Percentiles rank a stretch among this genome's conserved stretches.
These are phyloP conservation scores for Auricularia cornea DNA, from an alignment of 768 basidiomycete genomes.

Conservation along the genomic window DNA sequence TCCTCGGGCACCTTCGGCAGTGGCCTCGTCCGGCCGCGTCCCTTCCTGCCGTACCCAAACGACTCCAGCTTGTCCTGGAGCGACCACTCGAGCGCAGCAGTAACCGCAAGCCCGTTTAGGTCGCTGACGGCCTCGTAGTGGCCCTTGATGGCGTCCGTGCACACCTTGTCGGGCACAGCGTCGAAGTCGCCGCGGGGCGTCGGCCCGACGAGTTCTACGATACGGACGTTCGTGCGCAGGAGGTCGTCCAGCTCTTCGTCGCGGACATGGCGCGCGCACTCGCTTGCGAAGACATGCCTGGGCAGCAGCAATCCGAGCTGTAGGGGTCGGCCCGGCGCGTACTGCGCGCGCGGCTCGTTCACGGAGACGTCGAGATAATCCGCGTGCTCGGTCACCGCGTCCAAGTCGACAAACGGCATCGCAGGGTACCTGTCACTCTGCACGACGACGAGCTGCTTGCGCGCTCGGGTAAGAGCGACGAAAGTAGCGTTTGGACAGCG, in stretches of 20 bases:
- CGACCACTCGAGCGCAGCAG: slow-evolving; percentile 4
- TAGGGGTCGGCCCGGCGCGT: neutral
- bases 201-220: slow-evolving; percentile 1
- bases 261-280: slow-evolving; percentile 1
- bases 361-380: neutral
- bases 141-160: neutral
- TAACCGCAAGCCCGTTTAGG: slow-evolving; percentile 4
- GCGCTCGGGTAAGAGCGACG: slow-evolving; percentile 6
- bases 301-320: slow-evolving; percentile 5
- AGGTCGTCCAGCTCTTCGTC: slow-evolving; percentile 3
- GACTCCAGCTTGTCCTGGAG: neutral
- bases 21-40: neutral
- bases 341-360: neutral
- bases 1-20: neutral
- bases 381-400: neutral
- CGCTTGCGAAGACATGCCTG: neutral
- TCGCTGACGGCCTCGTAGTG: slow-evolving; percentile 6
- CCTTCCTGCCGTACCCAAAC: neutral
- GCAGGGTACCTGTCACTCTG: neutral
- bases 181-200: neutral
- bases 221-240: neutral
- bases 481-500: slow-evolving; percentile 5
- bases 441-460: slow-evolving; percentile 4
- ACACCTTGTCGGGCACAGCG: slow-evolving; percentile 1
- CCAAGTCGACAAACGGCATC: slow-evolving; percentile 6